Conservation (phyloP, 1,284 basidiomycete genomes). For the Sanghuangporus baumii region DNA sequence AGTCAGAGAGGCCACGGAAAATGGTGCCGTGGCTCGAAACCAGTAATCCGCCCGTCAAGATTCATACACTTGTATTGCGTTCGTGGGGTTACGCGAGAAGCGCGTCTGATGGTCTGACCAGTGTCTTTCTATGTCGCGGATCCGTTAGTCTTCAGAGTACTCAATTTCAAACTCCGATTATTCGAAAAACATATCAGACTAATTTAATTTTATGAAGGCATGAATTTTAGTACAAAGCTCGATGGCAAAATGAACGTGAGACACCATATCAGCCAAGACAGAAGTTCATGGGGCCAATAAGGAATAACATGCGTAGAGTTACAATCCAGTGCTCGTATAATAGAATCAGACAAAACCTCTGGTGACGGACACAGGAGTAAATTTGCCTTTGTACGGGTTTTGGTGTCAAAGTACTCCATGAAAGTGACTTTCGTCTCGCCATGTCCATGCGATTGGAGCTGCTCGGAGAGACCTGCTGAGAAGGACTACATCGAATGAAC, state of each 20-base stretch:
- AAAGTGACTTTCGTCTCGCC: background rate
- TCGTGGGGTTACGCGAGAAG: background rate
- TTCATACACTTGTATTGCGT: background rate
- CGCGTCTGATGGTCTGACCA: too few species aligned
- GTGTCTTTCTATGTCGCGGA: background rate
- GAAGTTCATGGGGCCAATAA: conserved; percentile 13
- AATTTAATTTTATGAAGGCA: background rate
- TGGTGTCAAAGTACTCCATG: conserved; percentile 12
- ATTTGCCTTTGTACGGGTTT: background rate
- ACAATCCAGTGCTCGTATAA: conserved; percentile 1
- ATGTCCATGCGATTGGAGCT: conserved; percentile 1
- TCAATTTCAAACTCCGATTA: background rate
- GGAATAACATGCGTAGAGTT: conserved; percentile 1
- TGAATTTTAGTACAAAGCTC: background rate
- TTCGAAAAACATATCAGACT: background rate
- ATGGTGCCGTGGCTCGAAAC: too few species aligned
- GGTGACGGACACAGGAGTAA: background rate
- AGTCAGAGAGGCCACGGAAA: background rate
- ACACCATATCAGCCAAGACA: conserved; percentile 5
- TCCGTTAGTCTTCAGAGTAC: background rate
- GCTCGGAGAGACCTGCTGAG: background rate
- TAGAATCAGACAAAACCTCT: conserved; percentile 2
- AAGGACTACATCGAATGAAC: conserved; percentile 2
- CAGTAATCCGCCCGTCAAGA: background rate
- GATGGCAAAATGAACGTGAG: conserved; percentile 4